These are phyloP conservation scores for Candolleomyces aberdarensis DNA, from an alignment of 768 basidiomycete genomes.

Conservation along the genomic window DNA sequence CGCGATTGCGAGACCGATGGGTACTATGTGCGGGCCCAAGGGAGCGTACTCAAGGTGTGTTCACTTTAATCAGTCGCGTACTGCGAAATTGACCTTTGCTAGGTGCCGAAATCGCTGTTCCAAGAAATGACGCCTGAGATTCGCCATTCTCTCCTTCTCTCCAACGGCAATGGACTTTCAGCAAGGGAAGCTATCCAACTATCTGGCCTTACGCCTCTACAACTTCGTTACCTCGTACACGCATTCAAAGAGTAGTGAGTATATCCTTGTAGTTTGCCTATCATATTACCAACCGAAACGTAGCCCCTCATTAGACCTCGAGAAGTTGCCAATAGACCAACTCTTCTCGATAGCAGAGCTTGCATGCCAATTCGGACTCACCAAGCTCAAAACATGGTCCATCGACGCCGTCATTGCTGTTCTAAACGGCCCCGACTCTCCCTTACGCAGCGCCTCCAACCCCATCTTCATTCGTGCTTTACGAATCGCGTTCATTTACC, in stretches of 20 bases:
- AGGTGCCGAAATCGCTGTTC: slow-evolving; percentile 18
- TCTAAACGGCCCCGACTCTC: slow-evolving; percentile 21
- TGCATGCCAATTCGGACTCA: slow-evolving; percentile 37
- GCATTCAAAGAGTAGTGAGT: slow-evolving; percentile 39
- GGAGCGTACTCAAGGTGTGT: slow-evolving; percentile 23
- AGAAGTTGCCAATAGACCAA: slow-evolving; percentile 26
- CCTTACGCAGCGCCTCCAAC: slow-evolving; percentile 24
- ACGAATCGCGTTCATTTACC: slow-evolving; percentile 30
- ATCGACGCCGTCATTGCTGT: slow-evolving; percentile 28
- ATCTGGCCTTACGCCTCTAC: slow-evolving; percentile 32
- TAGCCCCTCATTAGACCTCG: slow-evolving; percentile 24
- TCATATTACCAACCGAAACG: slow-evolving; percentile 6
- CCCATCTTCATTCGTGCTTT: slow-evolving; percentile 30
- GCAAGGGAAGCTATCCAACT: slow-evolving; percentile 33
- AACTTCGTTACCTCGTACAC: slow-evolving; percentile 37
- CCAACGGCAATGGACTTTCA: slow-evolving; percentile 13
- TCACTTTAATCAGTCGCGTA: neutral
- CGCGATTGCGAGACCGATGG: neutral
- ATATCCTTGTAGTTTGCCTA: slow-evolving; percentile 7
- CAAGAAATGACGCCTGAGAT: slow-evolving; percentile 16
- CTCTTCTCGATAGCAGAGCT: slow-evolving; percentile 38
- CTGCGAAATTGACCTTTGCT: neutral
- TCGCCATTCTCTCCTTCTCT: slow-evolving; percentile 9
- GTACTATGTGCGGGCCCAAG: slow-evolving; percentile 14
- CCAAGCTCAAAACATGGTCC: slow-evolving; percentile 34